Evolutionary conservation across 805 yeast species (phyloP).

Genomic region (Ogataea ramenticola): DNA sequence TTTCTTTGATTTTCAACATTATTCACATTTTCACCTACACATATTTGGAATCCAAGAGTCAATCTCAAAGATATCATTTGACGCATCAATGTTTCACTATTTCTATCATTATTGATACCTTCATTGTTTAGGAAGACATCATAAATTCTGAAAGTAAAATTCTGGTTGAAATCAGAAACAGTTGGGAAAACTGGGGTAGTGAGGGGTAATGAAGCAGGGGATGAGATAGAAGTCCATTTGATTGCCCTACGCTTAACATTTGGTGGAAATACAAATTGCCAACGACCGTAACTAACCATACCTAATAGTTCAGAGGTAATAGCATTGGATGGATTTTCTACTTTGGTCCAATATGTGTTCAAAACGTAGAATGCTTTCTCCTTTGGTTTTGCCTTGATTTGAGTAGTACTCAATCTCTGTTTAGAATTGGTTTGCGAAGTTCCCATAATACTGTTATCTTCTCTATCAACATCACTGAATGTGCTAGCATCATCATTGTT

Average conservation of each 20-base stretch:
- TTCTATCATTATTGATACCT: conserved; percentile 44
- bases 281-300: conserved; percentile 65
- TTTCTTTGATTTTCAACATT: conserved; percentile 56
- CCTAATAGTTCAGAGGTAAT: conserved; percentile 46
- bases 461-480: neutral
- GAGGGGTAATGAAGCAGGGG: conserved; percentile 90
- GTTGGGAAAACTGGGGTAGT: conserved; percentile 76
- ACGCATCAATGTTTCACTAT: conserved; percentile 58
- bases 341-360: conserved; percentile 49
- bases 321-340: conserved; percentile 73
- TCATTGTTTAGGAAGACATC: conserved; percentile 60
- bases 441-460: neutral
- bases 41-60: conserved; percentile 84
- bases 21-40: conserved; percentile 62
- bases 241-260: conserved; percentile 58
- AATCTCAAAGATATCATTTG: conserved; percentile 84
- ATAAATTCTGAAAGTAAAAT: conserved; percentile 79
- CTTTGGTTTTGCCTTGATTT: neutral
- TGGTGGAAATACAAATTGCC: conserved; percentile 87
- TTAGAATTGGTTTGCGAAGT: neutral
- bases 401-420: neutral
- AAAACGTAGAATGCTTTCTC: conserved; percentile 9
- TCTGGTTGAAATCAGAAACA: conserved; percentile 54
- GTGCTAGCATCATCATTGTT: neutral
- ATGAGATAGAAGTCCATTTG: conserved; percentile 88